Percentiles rank a stretch among this genome's conserved stretches.
These are phyloP conservation scores for Rhytidhysteron rufulum DNA, from an alignment of 2,329 filamentous ascomycete species.

Conservation along the genomic window DNA sequence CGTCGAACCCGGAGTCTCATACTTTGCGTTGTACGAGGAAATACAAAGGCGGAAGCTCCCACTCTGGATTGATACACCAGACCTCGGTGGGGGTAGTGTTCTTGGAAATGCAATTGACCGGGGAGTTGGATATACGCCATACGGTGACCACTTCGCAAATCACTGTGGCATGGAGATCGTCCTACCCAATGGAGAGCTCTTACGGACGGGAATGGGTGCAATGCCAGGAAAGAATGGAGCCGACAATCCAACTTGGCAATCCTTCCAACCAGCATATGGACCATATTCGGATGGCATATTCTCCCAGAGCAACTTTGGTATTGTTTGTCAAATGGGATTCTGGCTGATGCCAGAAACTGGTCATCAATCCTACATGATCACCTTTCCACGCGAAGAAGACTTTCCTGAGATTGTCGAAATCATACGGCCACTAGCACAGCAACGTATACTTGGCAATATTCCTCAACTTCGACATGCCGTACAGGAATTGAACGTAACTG, in stretches of 20 bases:
- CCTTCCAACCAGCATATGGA: conserved; percentile 35
- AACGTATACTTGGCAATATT: conserved; percentile 45
- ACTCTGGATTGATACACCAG: conserved; percentile 45
- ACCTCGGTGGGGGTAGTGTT: conserved; percentile 31
- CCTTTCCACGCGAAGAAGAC: conserved; percentile 48
- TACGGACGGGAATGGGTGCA: conserved; percentile 41
- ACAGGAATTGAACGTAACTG: conserved; percentile 44
- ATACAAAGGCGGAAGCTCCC: conserved; percentile 40
- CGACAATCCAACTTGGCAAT: conserved; percentile 23
- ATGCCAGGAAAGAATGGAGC: conserved; percentile 22
- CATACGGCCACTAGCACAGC: conserved; percentile 41
- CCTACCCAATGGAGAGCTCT: conserved; percentile 34
- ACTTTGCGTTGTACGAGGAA: conserved; percentile 49
- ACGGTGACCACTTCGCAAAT: conserved; percentile 42
- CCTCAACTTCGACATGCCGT: conserved; percentile 45
- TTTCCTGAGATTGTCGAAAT: conserved; percentile 47
- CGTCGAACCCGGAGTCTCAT: conserved; percentile 56
- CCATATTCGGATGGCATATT: conserved; percentile 36
- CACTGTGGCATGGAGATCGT: conserved; percentile 45
- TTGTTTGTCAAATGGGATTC: conserved; percentile 50
- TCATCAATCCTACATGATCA: conserved; percentile 43
- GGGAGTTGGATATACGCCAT: conserved; percentile 33
- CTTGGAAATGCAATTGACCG: conserved; percentile 34
- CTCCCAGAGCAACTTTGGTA: conserved; percentile 33
- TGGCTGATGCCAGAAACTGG: conserved; percentile 53